Evolutionary conservation across 352 stramenopile species (phyloP), one percentile per base, ranked within the genome.

Genomic region (Aphanomyces astaci): DNA sequence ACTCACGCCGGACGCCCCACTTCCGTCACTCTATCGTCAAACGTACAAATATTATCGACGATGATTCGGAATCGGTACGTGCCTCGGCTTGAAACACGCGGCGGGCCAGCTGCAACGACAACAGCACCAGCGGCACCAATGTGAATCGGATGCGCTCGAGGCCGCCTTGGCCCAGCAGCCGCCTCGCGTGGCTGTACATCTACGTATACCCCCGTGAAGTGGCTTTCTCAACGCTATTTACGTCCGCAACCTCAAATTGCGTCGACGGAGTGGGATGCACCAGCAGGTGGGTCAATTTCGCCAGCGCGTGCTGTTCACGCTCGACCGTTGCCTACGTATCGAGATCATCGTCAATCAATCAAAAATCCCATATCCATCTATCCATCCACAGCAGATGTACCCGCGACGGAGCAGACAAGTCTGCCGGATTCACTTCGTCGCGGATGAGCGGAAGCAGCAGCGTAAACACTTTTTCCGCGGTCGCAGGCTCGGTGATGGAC

Each of bases 221-320:
- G 10, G 19, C 25, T 49, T 2, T n/a, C n/a, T n/a, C n/a, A n/a
- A n/a, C n/a, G n/a, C n/a, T n/a, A n/a, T n/a, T n/a, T n/a, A n/a
- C 25, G 89, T 31, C 13, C 67, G 36, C 36, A 67, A 95, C 87
- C 73, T 90, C 68, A 71, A 92, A 95, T n/a, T 80, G 64, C 11
- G 76, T 84, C 81, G 82, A 87, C 53, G 75, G 94, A 76, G 84
- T 81, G 24, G 81, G 70, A 54, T 84, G 71, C 28, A 82, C 40
- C 24, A 99, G 77, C n/a, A 98, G 71, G 71, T 98, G 92, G 19
- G 98, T 74, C 4, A 99, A 70, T 63, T 96, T 97, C 17, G 94
- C 90, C 25, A 99, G 80, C 15, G 96, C 76, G 19, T 87, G 75
- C 70, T 98, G 90, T 68, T 99, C 95, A 32, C 79, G 63, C 71